A percentile compares a stretch with the other conserved stretches of the same genome.
Conservation (phyloP, 306 rosid genomes). For the Abrus precatorius region DNA sequence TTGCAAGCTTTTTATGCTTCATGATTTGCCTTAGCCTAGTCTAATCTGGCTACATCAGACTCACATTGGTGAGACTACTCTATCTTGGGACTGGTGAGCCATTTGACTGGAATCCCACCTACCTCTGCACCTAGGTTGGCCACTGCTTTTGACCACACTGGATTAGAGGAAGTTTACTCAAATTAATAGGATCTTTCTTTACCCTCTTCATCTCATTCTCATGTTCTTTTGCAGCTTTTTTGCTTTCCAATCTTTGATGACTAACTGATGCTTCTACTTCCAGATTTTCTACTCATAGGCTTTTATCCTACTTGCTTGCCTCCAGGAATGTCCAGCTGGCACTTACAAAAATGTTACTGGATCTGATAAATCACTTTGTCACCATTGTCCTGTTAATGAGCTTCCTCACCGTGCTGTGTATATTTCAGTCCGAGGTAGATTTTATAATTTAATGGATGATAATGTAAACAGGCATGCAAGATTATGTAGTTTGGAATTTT, state of each 20-base stretch:
- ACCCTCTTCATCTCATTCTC: constrained; percentile 3
- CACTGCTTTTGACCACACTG: constrained; percentile 33
- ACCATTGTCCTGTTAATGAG: constrained; percentile 70
- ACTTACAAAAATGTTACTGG: constrained; percentile 91
- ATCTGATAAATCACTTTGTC: constrained; percentile 86
- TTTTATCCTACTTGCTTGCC: constrained; percentile 42
- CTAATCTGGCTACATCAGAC: constrained; percentile 25
- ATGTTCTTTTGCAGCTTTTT: constrained; percentile 29
- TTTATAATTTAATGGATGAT: constrained; percentile 39
- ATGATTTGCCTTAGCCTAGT: constrained; percentile 20
- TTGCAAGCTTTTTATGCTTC: constrained; percentile 10
- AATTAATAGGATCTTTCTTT: constrained; percentile 29
- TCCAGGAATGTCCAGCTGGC: constrained; percentile 95
- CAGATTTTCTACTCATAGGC: constrained; percentile 23
- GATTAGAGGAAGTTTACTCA: constrained; percentile 27
- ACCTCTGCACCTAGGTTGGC: not conserved
- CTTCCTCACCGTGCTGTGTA: constrained; percentile 92
- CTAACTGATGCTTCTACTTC: constrained; percentile 40
- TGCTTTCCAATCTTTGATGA: constrained; percentile 40
- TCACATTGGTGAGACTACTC: constrained; percentile 16
- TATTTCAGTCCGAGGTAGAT: constrained; percentile 83
- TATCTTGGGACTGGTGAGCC: constrained; percentile 8
- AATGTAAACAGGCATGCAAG: constrained; percentile 20
- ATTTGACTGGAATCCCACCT: constrained; percentile 26
- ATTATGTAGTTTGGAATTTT: constrained; percentile 11